Evolutionary conservation across 148 eudicot species (phyloP), one percentile per base, ranked within the genome.

Genomic region (Silene conica): DNA sequence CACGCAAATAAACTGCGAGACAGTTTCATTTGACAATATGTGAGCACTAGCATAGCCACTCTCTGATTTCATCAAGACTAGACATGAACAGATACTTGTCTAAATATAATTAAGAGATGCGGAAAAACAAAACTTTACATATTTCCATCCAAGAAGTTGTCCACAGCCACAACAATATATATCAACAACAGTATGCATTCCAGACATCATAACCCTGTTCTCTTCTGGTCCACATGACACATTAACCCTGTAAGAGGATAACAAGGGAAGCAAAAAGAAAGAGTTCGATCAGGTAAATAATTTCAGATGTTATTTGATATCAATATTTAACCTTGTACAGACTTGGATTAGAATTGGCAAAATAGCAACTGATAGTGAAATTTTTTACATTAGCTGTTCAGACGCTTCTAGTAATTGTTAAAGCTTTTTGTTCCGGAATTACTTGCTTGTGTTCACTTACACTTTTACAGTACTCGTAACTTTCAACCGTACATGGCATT

Each of bases 61-160:
- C 13, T 15, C 15, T 15, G 9, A 50, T 18, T 50, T 11, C 15
- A 23, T 61, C 31, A 20, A 10, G 26, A 8, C 13, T 62, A 62
- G 10, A 25, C 62, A 58, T 8, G 9, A 19, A 8, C 12, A 20
- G 1, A 59, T 19, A 28, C 63, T 59, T 8, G 65, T 9, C 65
- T 12, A 38, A 38, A 65, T 15, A 11, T 18, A 62, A 9, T 43
- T 7, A 69, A 70, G 45, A 55, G 18, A 28, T 4, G 34, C 18
- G 18, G 34, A 7, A 26, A 18, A 16, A 66, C 70, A 72, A 69
- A 62, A 71, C 85, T 84, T 84, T 84, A 88, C 91, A 65, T 88
- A 88, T 86, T 86, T 88, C 91, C 91, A 88, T 67, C 91, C 91
- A 67, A 88, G 86, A 63, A 86, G 82, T 77, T 88, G 86, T 38